These are phyloP conservation scores for Fusarium stilboides DNA, from an alignment of 2,329 filamentous ascomycete species.

Conservation along the genomic window DNA sequence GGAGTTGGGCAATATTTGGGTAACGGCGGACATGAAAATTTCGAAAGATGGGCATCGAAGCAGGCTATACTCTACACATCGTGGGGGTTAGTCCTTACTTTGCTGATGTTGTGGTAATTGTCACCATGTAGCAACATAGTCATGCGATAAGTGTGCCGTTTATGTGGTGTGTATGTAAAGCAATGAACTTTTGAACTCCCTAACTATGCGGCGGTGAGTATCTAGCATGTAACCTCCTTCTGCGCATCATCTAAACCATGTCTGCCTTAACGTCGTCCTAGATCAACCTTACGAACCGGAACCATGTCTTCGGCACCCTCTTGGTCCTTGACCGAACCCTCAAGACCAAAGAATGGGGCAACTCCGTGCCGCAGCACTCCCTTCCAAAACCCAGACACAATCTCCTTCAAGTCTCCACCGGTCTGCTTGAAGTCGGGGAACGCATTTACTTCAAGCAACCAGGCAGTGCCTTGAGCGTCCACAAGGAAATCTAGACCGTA, in stretches of 20 bases:
- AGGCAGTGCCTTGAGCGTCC: conserved; percentile 74
- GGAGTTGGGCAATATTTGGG: background rate
- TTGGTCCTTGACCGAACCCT: conserved; percentile 41
- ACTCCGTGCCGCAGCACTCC: conserved; percentile 79
- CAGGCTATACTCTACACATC: conserved; percentile 5
- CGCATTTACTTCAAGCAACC: conserved; percentile 92
- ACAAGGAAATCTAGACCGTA: conserved; percentile 94
- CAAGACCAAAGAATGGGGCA: conserved; percentile 73
- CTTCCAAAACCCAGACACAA: conserved; percentile 84
- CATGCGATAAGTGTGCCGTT: background rate
- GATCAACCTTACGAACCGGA: conserved; percentile 66
- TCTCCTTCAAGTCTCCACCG: conserved; percentile 79
- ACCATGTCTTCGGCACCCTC: conserved; percentile 62
- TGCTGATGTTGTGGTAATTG: background rate
- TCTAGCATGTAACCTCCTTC: background rate
- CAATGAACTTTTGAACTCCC: conserved; percentile 34
- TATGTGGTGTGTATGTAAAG: conserved; percentile 8
- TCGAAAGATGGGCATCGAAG: background rate
- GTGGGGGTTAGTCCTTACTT: background rate
- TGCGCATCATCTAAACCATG: background rate
- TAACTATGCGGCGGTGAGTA: background rate
- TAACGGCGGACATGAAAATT: background rate
- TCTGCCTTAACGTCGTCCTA: conserved; percentile 61
- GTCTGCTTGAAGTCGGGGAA: conserved; percentile 98
- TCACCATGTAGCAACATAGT: background rate